Base-by-base conservation (phyloP, 1,284 basidiomycete species). In the Nidula niveotomentosa region DNA sequence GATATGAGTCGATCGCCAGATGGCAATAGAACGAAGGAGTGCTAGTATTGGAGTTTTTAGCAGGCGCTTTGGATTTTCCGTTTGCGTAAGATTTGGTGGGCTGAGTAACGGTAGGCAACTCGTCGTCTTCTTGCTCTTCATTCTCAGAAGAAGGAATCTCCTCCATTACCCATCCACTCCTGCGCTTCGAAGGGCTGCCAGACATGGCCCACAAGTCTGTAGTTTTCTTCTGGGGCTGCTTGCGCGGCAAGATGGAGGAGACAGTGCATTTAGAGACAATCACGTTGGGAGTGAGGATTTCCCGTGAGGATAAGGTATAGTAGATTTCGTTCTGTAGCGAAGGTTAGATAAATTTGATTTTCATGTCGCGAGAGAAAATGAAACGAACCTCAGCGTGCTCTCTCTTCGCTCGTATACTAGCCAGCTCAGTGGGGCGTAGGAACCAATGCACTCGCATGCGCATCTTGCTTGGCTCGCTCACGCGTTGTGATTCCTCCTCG, bases 391-490 rank as follows among this genome's bases (percentile, higher is more conserved):
- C 76, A 36, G 73, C 64, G 63, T 85, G 77, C 8, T 81, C 77
- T 47, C 84, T 76, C 58, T 79, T 80, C 1, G 80, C 81, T 34
- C 88, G 76, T 53, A 83, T 69, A 33, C 70, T 67, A 3, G 86
- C 78, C 51, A 90, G 72, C 63, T 90, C 83, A 0, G 69, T 68
- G 0, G 86, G 87, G 15, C 83, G 73, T 55, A 86, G 68, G 62
- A 90, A 91, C 88, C 88, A 90, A 59, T 90, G 88, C 35, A 90
- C 68, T 39, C 80, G 76, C 35, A 88, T 68, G 51, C 78, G 73
- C 71, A 83, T 80, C 51, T 69, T 75, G 18, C 58, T 58, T 6
- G 62, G 44, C 51, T 65, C 51, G 68, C 66, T 15, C 60, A 8
- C 17, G 17, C 10, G 61, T 23, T 70, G 70, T 7, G 50, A 46